These are phyloP conservation scores for Suillus variegatus DNA, from an alignment of 768 basidiomycete genomes.

Conservation along the genomic window DNA sequence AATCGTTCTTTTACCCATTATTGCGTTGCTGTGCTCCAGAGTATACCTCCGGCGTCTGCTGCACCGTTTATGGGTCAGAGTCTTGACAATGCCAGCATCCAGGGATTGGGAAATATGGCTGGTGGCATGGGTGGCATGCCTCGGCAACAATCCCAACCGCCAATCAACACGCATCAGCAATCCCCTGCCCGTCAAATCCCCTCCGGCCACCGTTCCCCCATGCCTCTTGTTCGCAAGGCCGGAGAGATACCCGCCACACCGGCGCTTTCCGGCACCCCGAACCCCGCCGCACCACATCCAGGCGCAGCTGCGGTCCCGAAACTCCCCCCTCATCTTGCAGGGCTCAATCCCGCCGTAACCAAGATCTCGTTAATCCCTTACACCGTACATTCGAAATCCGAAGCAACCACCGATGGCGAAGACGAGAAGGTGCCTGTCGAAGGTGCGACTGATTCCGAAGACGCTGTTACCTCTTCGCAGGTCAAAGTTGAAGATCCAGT, in stretches of 20 bases:
- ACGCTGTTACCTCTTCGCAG: conserved; percentile 5
- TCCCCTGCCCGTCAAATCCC: conserved; percentile 25
- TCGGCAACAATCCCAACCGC: conserved; percentile 28
- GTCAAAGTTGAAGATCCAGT: conserved; percentile 27
- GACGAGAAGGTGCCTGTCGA: conserved; percentile 24
- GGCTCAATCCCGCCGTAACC: conserved; percentile 33
- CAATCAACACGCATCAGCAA: conserved; percentile 21
- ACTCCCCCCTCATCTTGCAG: conserved; percentile 34
- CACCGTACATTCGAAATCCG: conserved; percentile 18
- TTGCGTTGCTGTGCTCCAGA: conserved; percentile 14
- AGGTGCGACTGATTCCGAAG: conserved; percentile 21
- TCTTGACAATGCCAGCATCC: conserved; percentile 18
- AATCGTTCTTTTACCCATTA: conserved; percentile 5
- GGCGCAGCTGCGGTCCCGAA: conserved; percentile 30
- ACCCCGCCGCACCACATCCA: conserved; percentile 25
- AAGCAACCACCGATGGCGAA: conserved; percentile 22
- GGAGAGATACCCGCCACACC: conserved; percentile 17
- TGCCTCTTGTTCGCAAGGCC: conserved; percentile 22
- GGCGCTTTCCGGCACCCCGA: conserved; percentile 15
- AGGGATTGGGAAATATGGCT: conserved; percentile 13
- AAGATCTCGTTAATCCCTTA: conserved; percentile 31
- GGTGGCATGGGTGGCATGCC: conserved; percentile 15
- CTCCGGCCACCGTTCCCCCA: conserved; percentile 23
- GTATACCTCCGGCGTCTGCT: conserved; percentile 24
- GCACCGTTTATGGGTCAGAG: conserved; percentile 22